Base-by-base conservation (phyloP, 176 grass and related monocot species). In the Oryza meyeriana region DNA sequence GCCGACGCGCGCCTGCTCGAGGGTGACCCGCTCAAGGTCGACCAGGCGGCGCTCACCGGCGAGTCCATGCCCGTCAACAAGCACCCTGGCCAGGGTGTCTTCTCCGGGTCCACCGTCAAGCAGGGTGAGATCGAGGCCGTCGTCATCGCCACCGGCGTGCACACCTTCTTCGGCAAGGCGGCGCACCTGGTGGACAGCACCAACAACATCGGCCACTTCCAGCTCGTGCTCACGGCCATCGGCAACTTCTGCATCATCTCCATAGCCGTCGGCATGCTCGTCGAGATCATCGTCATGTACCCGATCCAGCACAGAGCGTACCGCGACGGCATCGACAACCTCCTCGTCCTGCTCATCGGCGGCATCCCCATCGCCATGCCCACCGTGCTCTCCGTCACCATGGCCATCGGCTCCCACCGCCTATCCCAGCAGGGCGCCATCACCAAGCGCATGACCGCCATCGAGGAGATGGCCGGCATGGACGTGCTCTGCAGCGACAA, bases 401-500 rank as follows among this genome's bases (percentile, higher is more conserved):
- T 97, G 94, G 94, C 94, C 40, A 97, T 97, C n/a, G 94, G 94
- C 2, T 97, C 94, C 33, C 94, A 97, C 85, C 90, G 94, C 2
- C 77, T 97, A 13, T 97, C 94, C 2, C 78, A 97, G 77, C 94
- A 97, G 80, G 94, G 94, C 36, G 94, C 94, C 62, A 97, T 97
- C 79, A 97, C 94, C 74, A 97, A 97, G 86, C 89, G 94, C 77
- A 97, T 97, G 94, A 97, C 94, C 3, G 94, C 94, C 69, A 97
- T 97, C 75, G 94, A 97, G 85, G 94, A 97, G 74, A 97, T 97
- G 94, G 94, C 94, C 20, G 92, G 94, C 55, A 97, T 97, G 94
- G 94, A 97, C 80, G 94, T 97, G 72, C 83, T 97, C 17, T 97
- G 94, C 87, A 97, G 94, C 45, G 94, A 97, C 79, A 97, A 97